Base-by-base conservation (phyloP, 257 asterid genomes). In the Solanum gandarillasii region DNA sequence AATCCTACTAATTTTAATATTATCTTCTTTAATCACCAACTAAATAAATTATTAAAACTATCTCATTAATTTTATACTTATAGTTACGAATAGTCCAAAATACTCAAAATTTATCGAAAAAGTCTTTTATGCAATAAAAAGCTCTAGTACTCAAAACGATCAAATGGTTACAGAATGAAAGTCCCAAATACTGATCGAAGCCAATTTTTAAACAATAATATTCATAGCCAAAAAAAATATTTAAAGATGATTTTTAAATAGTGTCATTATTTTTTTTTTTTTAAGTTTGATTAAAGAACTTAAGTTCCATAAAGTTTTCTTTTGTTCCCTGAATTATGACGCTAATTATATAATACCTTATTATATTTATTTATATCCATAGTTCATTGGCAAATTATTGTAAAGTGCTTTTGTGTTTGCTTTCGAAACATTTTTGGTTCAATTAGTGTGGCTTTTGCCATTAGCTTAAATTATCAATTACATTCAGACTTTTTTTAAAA, bases 351-450 rank as follows among this genome's bases (percentile, higher is more conserved):
- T 46, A 39, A 81, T 87, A 76, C 10, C 21, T 76, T 14, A 76
- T 87, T 90, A 82, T 86, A 6, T 13, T 39, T n/a, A 78, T 41
- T 25, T 25, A 23, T 36, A n/a, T 78, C 25, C 5, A 16, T 86
- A 90, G 88, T 48, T 89, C 83, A 87, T 90, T 81, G 67, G 83
- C n/a, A 91, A 90, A 90, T 73, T 90, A 90, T 83, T 88, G 89
- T 83, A 87, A 95, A 92, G 95, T 90, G 90, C 92, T 89, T 94
- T 87, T 89, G 79, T 82, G 93, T 89, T 91, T 91, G 93, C 97
- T 92, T 94, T 92, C 93, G 87, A 60, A 60, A 60, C 16, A 7
- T 32, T 71, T 70, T 16, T 91, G 89, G 74, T 90, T 92, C 90
- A 38, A 81, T 90, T 89, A 87, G 89, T 87, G 89, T 89, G 90